phyloP scores from a whole-genome alignment of 2,329 filamentous ascomycete species.

The Venturia carpophila region DNA sequence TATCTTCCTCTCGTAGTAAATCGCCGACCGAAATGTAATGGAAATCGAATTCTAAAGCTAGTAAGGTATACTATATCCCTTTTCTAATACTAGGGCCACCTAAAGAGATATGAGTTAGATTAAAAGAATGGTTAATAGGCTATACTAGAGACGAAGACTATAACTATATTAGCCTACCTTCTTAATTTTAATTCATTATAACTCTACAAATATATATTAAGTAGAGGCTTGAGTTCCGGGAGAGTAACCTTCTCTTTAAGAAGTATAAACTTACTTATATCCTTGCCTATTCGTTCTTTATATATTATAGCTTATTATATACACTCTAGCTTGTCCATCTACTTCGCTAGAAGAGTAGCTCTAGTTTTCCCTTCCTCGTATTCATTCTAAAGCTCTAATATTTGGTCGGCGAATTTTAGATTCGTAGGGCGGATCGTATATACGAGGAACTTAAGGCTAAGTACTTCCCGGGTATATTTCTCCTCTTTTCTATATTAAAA shows the following conservation, averaged over 20 bases:
- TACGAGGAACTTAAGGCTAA: constrained; percentile 9
- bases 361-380: constrained; percentile 17
- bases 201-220: no score
- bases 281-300: constrained; percentile 15
- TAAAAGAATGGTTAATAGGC: no score
- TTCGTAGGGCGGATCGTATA: no score
- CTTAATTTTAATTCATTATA: no score
- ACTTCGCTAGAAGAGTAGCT: constrained; percentile 4
- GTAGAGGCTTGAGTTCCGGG: constrained; percentile 13
- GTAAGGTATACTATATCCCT: constrained; percentile 14
- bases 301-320: constrained; percentile 16
- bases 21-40: constrained; percentile 18
- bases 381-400: no score
- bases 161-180: no score
- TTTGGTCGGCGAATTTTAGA: no score
- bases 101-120: no score
- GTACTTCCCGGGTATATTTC: constrained; percentile 14
- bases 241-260: constrained; percentile 16
- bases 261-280: constrained; percentile 14
- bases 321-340: constrained; percentile 15
- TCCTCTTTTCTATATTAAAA: constrained; percentile 10
- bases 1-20: constrained; percentile 19
- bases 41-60: constrained; percentile 18
- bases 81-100: constrained; percentile 15
- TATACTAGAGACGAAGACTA: no score